These are phyloP conservation scores for Pseudozyma pruni DNA, from an alignment of 1,284 basidiomycete species.

Conservation along the genomic window DNA sequence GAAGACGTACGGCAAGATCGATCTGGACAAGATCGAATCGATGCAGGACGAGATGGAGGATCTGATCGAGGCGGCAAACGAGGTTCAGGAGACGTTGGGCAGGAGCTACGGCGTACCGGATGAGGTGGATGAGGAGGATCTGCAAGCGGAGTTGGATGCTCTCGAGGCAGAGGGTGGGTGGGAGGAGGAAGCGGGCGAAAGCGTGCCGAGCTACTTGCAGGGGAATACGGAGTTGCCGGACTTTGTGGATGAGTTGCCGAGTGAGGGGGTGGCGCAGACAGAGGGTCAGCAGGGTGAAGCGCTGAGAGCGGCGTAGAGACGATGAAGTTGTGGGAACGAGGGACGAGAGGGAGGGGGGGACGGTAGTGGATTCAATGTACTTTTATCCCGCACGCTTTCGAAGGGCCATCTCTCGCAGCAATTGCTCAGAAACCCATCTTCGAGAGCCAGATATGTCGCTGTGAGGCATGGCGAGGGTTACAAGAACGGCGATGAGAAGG, in stretches of 20 bases:
- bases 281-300: constrained; percentile 35
- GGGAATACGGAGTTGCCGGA: constrained; percentile 52
- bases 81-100: constrained; percentile 93
- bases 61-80: constrained; percentile 93
- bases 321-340: too few relatives aligned
- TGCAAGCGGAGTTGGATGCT: constrained; percentile 80
- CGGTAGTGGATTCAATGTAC: too few relatives aligned
- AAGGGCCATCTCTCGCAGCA: too few relatives aligned
- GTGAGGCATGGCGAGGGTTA: too few relatives aligned
- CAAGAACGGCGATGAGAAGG: too few relatives aligned
- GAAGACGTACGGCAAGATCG: constrained; percentile 96
- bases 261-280: constrained; percentile 2
- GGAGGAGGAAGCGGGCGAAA: constrained; percentile 13
- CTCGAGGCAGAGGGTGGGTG: constrained; percentile 80
- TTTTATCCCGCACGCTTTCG: too few relatives aligned
- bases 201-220: constrained; percentile 59
- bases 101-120: constrained; percentile 96
- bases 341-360: too few relatives aligned
- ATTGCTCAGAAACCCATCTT: too few relatives aligned
- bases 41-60: constrained; percentile 88
- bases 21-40: constrained; percentile 94
- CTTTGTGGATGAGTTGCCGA: constrained; percentile 62
- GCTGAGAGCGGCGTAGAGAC: constrained; percentile 27
- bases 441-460: too few relatives aligned
- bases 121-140: constrained; percentile 95